These are phyloP conservation scores for Alectoria sarmentosa DNA, from an alignment of 495 filamentous ascomycete genomes.

Conservation along the genomic window DNA sequence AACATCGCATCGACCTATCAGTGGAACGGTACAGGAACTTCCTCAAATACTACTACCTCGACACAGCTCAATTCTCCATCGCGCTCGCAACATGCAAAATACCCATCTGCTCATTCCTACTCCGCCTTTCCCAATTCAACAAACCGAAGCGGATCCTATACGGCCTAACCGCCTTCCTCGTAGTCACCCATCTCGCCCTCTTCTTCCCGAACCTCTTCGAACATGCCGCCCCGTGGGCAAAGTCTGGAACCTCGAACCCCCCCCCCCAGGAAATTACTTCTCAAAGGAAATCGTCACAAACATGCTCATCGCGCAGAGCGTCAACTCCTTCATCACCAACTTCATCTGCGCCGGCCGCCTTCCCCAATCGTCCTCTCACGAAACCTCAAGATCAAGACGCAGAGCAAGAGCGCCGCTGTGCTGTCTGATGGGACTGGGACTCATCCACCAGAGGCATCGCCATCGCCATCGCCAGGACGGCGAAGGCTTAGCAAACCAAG, in stretches of 20 bases:
- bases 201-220: conserved; percentile 15
- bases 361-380: conserved; percentile 44
- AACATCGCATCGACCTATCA: conserved; percentile 7
- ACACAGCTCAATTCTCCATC: conserved; percentile 24
- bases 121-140: conserved; percentile 20
- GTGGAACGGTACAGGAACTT: conserved; percentile 13
- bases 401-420: conserved; percentile 43
- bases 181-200: conserved; percentile 15
- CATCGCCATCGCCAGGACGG: conserved; percentile 18
- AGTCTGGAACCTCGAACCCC: conserved; percentile 12
- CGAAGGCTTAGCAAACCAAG: conserved; percentile 13
- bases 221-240: conserved; percentile 20
- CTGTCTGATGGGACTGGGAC: conserved; percentile 42
- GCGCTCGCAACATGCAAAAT: conserved; percentile 32
- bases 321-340: conserved; percentile 32
- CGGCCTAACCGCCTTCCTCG: conserved; percentile 12
- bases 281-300: not conserved
- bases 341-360: conserved; percentile 39
- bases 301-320: conserved; percentile 21
- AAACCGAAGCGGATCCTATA: conserved; percentile 4
- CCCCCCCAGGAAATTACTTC: conserved; percentile 15
- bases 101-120: conserved; percentile 34
- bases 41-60: conserved; percentile 20
- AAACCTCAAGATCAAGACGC: conserved; percentile 40
- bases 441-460: conserved; percentile 31